Evolutionary conservation across 169 alveolate species (phyloP).

Genomic region (Amoebophrya sp.): DNA sequence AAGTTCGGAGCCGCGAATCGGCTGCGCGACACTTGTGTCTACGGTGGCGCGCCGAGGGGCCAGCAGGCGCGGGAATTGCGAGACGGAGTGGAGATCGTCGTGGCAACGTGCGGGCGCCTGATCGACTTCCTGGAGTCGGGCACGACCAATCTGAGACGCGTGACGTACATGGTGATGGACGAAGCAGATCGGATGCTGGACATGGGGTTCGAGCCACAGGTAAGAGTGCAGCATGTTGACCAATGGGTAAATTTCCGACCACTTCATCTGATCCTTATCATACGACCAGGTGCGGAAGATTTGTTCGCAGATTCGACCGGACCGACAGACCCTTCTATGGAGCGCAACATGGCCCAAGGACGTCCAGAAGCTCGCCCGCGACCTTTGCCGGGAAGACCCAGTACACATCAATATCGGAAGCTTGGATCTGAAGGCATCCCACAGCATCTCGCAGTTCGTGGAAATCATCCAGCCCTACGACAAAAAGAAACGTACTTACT

Average conservation of each 20-base stretch:
- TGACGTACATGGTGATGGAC: constrained; percentile 83
- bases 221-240: too few relatives aligned
- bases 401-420: constrained; percentile 87
- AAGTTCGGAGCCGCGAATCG: constrained; percentile 67
- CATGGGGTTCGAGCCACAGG: constrained; percentile 89
- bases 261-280: constrained; percentile 31
- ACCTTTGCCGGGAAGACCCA: constrained; percentile 80
- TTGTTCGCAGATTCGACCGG: constrained; percentile 72
- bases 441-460: constrained; percentile 69
- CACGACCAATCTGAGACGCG: constrained; percentile 65
- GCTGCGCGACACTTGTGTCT: constrained; percentile 59
- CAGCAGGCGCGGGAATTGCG: constrained; percentile 44
- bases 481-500: constrained; percentile 22
- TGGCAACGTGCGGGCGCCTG: constrained; percentile 91
- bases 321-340: constrained; percentile 86
- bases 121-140: constrained; percentile 75
- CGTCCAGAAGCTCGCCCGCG: constrained; percentile 80
- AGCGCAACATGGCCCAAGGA: constrained; percentile 97
- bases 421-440: constrained; percentile 72
- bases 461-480: constrained; percentile 50
- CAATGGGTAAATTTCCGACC: neutral
- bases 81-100: constrained; percentile 80
- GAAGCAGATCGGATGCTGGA: constrained; percentile 97
- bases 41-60: constrained; percentile 83
- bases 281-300: constrained; percentile 57